Base-by-base conservation (phyloP, 2,329 filamentous ascomycete genomes). In the Epichloe aotearoae region DNA sequence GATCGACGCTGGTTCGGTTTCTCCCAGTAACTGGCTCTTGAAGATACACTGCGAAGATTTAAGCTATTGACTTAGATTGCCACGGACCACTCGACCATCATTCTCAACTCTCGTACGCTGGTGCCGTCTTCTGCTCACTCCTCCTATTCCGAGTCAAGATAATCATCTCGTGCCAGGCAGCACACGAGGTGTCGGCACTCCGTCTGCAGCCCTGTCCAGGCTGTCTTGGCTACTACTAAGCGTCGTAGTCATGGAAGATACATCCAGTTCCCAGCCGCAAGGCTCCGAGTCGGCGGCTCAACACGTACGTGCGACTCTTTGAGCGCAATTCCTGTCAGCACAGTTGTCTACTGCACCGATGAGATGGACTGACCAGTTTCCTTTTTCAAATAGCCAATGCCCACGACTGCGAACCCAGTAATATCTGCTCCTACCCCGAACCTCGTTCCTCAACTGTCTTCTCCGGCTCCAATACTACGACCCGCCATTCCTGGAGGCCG, bases 391-490 rank as follows among this genome's bases (percentile, higher is more conserved):
- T 58, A 54, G 52, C 23, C 60, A 52, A 53, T 54, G 54, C 50
- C 56, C 49, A 42, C 56, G 50, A 43, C 56, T 47, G 34, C 58
- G 36, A 49, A 55, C 20, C 57, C 58, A 56, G 55, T 61, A 59
- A 55, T 58, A 53, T 56, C 63, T 55, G 52, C 61, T 46, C 54
- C 69, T 43, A 64, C 60, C 33, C 58, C 67, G 53, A 64, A 67
- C 59, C 52, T 67, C 34, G 68, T 70, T 49, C 70, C 76, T 61
- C 77, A 74, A 60, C 86, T 90, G 83, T 80, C 85, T 52, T 82
- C 85, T 46, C 83, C 86, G 49, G 86, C 84, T 49, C 88, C 88
- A 54, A 79, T 94, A 52, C 83, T 95, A 51, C 84, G 88, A 54
- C 86, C 88, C 50, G 88, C 88, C 54, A 83, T 94, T 51, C 86